Base-by-base conservation (phyloP, 441 rosid species). In the Bocquillonia castaneifolia region DNA sequence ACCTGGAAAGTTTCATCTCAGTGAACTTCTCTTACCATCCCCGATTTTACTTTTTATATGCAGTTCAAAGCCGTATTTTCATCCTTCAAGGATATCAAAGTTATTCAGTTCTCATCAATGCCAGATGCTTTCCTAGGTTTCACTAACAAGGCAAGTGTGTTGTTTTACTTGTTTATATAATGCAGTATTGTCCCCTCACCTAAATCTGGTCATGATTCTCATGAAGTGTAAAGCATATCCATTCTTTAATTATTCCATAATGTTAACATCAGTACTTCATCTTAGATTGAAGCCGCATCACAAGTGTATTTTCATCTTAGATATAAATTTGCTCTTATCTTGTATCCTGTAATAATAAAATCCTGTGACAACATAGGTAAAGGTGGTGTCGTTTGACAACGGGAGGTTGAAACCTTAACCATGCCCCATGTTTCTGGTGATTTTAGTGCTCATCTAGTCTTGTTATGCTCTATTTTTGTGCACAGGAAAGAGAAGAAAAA, bases 81-180 rank as follows among this genome's bases (percentile, higher is more conserved):
- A 57, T 72, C 87, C 40, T 90, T 88, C 81, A 77, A 79, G 69
- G 80, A 92, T 79, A 84, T 90, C 73, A 94, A 90, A 84, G 86
- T 94, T 72, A 81, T 92, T 72, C 88, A 90, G 63, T 94, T 94
- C 75, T 88, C 97, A 57, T 89, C 99, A 8, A 67, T 91, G 86
- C 84, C 88, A 85, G 89, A 90, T 71, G 92, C 91, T 66, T 94
- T 94, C 82, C 71, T 39, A 0, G 92, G 93, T 61, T 91, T 90
- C 74, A 72, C 85, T 0, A 87, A 92, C 82, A 85, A 84, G 97
- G 99, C 77, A 82, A 81, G 85, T 72, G 18, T 70, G n/a, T n/a
- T n/a, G n/a, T 25, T 9, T 34, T 29, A 32, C 17, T 47, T 68
- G 13, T 10, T n/a, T 13, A 18, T 22, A 13, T 18, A n/a, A n/a